phyloP scores from a whole-genome alignment of 768 basidiomycete species.

The Hydnomerulius pinastri region DNA sequence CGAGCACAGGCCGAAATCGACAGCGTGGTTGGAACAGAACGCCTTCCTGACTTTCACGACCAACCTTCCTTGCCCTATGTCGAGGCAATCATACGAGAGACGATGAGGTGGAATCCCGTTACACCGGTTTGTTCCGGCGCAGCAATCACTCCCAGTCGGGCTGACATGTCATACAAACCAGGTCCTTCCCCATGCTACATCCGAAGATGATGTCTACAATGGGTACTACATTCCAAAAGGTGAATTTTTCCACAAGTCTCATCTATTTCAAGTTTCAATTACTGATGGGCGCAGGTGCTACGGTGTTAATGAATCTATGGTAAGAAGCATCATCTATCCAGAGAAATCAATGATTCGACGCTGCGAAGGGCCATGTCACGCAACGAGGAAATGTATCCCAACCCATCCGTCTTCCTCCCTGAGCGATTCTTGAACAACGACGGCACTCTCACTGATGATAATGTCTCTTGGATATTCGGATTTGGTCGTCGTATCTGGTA shows the following conservation, averaged over 20 bases:
- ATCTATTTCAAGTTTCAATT: not conserved
- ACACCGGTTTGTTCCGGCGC: conserved; percentile 14
- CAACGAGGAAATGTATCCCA: conserved; percentile 37
- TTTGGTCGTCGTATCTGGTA: conserved; percentile 26
- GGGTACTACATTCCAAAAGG: conserved; percentile 37
- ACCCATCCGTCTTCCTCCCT: conserved; percentile 38
- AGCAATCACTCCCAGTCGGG: no score
- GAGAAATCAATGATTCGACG: no score
- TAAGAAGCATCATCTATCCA: not conserved
- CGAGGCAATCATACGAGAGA: conserved; percentile 35
- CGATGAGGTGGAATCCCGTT: conserved; percentile 30
- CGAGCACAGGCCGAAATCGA: conserved; percentile 37
- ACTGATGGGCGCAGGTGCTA: conserved; percentile 5
- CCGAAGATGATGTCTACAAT: conserved; percentile 36
- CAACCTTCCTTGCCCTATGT: conserved; percentile 32
- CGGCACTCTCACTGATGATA: conserved; percentile 18
- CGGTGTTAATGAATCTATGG: conserved; percentile 15
- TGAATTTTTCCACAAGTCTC: not conserved
- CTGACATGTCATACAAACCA: conserved; percentile 17
- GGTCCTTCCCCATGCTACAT: conserved; percentile 44
- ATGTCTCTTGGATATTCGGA: conserved; percentile 14
- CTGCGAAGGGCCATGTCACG: conserved; percentile 42
- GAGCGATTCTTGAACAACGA: conserved; percentile 35
- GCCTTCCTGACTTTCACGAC: conserved; percentile 35
- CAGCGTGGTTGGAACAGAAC: conserved; percentile 24